phyloP scores from a whole-genome alignment of 148 eudicot species.

The Euryodendron excelsum region DNA sequence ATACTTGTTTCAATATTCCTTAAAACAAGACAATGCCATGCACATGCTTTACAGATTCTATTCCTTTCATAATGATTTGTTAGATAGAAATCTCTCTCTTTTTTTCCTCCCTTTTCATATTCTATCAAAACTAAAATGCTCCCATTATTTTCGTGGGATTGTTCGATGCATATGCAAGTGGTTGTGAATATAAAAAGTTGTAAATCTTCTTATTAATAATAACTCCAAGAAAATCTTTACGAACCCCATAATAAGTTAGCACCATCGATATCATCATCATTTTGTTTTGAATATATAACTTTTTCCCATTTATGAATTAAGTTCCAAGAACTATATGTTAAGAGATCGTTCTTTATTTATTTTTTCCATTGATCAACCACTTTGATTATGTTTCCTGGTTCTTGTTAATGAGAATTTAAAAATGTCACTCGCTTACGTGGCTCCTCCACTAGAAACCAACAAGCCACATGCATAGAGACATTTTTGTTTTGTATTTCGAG shows the following conservation, averaged over 20 bases:
- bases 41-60: slow-evolving; percentile 47
- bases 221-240: background rate
- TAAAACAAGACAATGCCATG: slow-evolving; percentile 59
- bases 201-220: slow-evolving; percentile 2
- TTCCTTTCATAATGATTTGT: slow-evolving; percentile 8
- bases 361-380: background rate
- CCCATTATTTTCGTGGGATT: slow-evolving; percentile 45
- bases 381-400: background rate
- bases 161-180: slow-evolving; percentile 18
- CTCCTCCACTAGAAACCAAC: background rate
- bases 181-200: background rate
- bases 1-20: slow-evolving; percentile 12
- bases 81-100: background rate
- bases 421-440: background rate
- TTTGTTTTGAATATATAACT: background rate
- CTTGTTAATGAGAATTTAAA: background rate
- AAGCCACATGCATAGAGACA: slow-evolving; percentile 16
- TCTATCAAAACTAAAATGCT: slow-evolving; percentile 33
- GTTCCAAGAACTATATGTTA: background rate
- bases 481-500: slow-evolving; percentile 5
- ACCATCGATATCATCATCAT: background rate
- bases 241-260: background rate
- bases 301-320: background rate
- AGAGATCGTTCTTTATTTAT: background rate
- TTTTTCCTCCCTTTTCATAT: slow-evolving; percentile 13